Evolutionary conservation across 768 basidiomycete genomes (phyloP).

Genomic region (Leccinellum luteum): DNA sequence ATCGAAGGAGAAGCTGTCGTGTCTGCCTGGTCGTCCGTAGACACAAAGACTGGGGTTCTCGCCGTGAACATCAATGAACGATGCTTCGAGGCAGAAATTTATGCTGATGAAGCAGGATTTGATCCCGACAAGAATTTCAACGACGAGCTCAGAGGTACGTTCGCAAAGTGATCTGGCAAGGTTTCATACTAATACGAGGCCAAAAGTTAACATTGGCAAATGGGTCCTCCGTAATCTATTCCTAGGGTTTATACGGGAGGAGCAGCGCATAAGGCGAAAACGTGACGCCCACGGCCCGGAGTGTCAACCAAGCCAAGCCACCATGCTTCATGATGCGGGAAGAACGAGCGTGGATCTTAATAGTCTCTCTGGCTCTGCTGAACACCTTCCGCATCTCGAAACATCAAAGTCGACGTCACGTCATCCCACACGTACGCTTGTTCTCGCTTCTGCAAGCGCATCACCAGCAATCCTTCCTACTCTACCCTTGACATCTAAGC

Average conservation of each 20-base stretch:
- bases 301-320: conserved; percentile 13
- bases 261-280: conserved; percentile 45
- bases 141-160: conserved; percentile 81
- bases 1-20: conserved; percentile 95
- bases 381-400: conserved; percentile 30
- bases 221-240: conserved; percentile 90
- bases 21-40: conserved; percentile 80
- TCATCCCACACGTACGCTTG: conserved; percentile 36
- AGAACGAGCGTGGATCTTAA: conserved; percentile 27
- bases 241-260: conserved; percentile 69
- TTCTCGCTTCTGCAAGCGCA: conserved; percentile 65
- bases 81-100: conserved; percentile 93
- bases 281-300: conserved; percentile 27
- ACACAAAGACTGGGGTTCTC: conserved; percentile 87
- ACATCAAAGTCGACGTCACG: conserved; percentile 22
- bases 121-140: conserved; percentile 54
- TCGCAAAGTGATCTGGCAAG: conserved; percentile 1
- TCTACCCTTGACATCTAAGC: conserved; percentile 39
- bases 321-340: conserved; percentile 23
- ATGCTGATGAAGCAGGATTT: conserved; percentile 87
- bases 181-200: conserved; percentile 5
- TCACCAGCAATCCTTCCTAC: conserved; percentile 59
- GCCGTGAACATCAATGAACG: conserved; percentile 84
- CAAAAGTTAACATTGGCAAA: conserved; percentile 84
- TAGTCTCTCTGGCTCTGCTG: conserved; percentile 15